phyloP scores from a whole-genome alignment of 495 filamentous ascomycete genomes.

The Podospora anserina region DNA sequence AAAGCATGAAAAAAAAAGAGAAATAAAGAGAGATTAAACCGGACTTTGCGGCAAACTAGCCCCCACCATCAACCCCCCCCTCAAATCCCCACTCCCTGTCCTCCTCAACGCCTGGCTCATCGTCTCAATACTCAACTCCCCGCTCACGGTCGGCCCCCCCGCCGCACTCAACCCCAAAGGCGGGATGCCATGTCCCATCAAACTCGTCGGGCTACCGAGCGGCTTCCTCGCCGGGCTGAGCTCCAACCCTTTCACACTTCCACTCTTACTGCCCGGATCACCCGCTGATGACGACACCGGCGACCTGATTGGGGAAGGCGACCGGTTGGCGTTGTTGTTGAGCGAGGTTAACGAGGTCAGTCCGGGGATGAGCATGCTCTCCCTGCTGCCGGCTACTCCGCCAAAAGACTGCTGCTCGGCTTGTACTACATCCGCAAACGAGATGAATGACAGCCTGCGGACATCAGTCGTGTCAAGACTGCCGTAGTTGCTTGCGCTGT shows the following conservation, averaged over 20 bases:
- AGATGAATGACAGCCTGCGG: constrained; percentile 85
- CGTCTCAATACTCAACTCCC: constrained; percentile 81
- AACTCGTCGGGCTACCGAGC: constrained; percentile 47
- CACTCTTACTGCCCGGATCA: constrained; percentile 58
- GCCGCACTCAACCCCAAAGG: constrained; percentile 7
- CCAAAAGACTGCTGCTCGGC: constrained; percentile 60
- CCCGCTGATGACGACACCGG: constrained; percentile 59
- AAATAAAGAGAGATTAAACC: constrained; percentile 25
- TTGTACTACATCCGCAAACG: constrained; percentile 92
- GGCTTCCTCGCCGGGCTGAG: constrained; percentile 38
- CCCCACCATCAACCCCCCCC: constrained; percentile 38
- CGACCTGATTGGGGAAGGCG: constrained; percentile 68
- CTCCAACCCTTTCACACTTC: constrained; percentile 64
- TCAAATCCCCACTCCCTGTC: constrained; percentile 78
- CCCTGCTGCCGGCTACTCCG: constrained; percentile 33
- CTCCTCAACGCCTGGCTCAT: constrained; percentile 83
- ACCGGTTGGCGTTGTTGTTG: constrained; percentile 55
- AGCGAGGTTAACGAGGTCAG: constrained; percentile 43
- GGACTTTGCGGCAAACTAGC: constrained; percentile 63
- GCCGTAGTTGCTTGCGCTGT: constrained; percentile 65
- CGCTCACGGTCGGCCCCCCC: constrained; percentile 42
- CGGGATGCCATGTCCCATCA: constrained; percentile 13
- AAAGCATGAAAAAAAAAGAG: constrained; percentile 1
- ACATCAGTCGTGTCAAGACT: constrained; percentile 71
- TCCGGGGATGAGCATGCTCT: constrained; percentile 58